These are phyloP conservation scores for Schizosaccharomyces versatilis DNA, from an alignment of 1,139 yeast genomes.

Conservation along the genomic window DNA sequence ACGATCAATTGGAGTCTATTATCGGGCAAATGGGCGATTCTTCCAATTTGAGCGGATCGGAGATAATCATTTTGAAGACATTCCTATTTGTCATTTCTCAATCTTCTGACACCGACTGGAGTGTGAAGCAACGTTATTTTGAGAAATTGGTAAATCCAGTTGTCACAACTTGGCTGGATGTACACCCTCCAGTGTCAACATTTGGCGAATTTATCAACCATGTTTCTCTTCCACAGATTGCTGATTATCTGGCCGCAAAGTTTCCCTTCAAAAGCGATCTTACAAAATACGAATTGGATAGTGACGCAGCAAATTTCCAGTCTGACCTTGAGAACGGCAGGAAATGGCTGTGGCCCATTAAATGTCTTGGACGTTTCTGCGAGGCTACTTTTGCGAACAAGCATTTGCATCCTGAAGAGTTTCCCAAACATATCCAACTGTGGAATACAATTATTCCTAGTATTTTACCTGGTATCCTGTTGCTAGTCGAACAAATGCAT, in stretches of 20 bases:
- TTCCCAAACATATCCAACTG: constrained; percentile 18
- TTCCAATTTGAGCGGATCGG: constrained; percentile 5
- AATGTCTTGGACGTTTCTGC: not conserved
- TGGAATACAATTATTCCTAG: constrained; percentile 93
- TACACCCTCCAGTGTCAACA: constrained; percentile 16
- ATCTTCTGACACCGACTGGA: constrained; percentile 41
- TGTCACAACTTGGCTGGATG: constrained; percentile 76
- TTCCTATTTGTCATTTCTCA: constrained; percentile 79
- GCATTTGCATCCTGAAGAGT: not conserved
- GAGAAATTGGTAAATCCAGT: constrained; percentile 83
- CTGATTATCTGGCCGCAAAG: constrained; percentile 1
- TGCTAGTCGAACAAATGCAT: constrained; percentile 69
- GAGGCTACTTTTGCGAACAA: not conserved
- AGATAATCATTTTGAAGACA: constrained; percentile 18
- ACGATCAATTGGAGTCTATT: constrained; percentile 9
- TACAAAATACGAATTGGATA: constrained; percentile 54
- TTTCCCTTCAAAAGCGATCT: not conserved
- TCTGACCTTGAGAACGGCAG: constrained; percentile 29
- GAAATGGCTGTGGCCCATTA: constrained; percentile 5
- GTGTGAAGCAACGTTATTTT: constrained; percentile 51
- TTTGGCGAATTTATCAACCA: constrained; percentile 1
- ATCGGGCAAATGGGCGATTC: constrained; percentile 6
- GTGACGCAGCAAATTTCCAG: constrained; percentile 58
- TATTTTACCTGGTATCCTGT: constrained; percentile 72
- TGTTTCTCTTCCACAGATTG: not conserved